phyloP scores from a whole-genome alignment of 257 asterid species.

The Solanum corneliomulleri region DNA sequence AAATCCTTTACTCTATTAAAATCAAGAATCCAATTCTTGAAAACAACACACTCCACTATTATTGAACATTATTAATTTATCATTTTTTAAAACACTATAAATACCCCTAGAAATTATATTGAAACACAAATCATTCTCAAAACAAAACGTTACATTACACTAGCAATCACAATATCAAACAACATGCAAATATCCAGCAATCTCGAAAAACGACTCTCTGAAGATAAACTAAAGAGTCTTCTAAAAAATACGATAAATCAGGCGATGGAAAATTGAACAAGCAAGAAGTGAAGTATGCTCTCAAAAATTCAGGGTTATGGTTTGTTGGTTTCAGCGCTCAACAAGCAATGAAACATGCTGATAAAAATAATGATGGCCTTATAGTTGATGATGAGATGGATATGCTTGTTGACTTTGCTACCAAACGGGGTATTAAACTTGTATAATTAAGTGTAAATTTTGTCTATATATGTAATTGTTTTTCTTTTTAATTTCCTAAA shows the following conservation, averaged over 20 bases:
- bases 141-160: background rate
- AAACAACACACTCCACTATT: background rate
- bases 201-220: background rate
- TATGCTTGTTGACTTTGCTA: background rate
- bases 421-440: background rate
- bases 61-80: background rate
- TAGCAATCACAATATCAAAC: background rate
- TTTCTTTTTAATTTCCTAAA: background rate
- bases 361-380: conserved; percentile 1
- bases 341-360: background rate
- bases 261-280: background rate
- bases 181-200: background rate
- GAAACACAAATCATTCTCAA: background rate
- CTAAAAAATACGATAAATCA: background rate
- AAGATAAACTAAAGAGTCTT: background rate
- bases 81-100: background rate
- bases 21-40: background rate
- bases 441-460: background rate
- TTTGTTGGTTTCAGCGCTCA: background rate
- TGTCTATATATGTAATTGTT: background rate
- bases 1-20: background rate
- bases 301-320: background rate
- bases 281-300: conserved; percentile 3
- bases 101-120: background rate
- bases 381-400: background rate